Percentiles rank a stretch among this genome's conserved stretches.
Evolutionary conservation across 1,139 yeast species (phyloP).

Genomic region (Candida tunisiensis): DNA sequence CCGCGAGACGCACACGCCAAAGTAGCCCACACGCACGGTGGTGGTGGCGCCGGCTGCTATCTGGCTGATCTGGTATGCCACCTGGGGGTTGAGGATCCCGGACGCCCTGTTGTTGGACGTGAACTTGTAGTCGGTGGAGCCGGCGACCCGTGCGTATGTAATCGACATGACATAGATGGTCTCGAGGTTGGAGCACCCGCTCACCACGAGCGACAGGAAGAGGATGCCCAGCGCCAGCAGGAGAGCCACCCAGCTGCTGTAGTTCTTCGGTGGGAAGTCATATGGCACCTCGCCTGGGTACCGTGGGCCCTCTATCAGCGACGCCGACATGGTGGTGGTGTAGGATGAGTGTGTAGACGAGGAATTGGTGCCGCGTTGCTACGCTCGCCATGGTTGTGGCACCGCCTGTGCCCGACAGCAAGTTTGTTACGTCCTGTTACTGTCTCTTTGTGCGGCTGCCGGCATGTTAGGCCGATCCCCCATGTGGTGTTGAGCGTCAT

Average conservation of each 20-base stretch:
- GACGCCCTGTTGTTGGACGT: constrained; percentile 7
- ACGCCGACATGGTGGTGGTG: too few species aligned
- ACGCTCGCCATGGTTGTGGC: too few species aligned
- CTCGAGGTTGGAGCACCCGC: constrained; percentile 11
- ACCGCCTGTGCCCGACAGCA: too few species aligned
- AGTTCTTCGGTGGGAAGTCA: too few species aligned
- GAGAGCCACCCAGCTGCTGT: constrained; percentile 7
- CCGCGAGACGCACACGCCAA: constrained; percentile 11
- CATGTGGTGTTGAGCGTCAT: too few species aligned
- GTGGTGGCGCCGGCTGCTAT: constrained; percentile 5
- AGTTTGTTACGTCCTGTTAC: too few species aligned
- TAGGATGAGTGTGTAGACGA: too few species aligned
- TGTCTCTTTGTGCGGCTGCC: too few species aligned
- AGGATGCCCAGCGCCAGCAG: constrained; percentile 8
- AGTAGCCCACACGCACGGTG: constrained; percentile 11
- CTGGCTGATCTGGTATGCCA: constrained; percentile 3
- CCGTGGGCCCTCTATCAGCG: too few species aligned
- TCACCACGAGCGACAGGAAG: constrained; percentile 8
- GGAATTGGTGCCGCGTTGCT: too few species aligned
- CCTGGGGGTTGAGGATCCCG: neutral
- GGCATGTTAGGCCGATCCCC: too few species aligned
- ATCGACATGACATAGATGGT: constrained; percentile 9
- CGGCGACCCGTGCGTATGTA: constrained; percentile 7
- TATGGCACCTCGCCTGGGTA: too few species aligned
- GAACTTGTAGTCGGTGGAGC: constrained; percentile 4